Evolutionary conservation across 805 yeast genomes (phyloP).

Genomic region (Candida piceae): DNA sequence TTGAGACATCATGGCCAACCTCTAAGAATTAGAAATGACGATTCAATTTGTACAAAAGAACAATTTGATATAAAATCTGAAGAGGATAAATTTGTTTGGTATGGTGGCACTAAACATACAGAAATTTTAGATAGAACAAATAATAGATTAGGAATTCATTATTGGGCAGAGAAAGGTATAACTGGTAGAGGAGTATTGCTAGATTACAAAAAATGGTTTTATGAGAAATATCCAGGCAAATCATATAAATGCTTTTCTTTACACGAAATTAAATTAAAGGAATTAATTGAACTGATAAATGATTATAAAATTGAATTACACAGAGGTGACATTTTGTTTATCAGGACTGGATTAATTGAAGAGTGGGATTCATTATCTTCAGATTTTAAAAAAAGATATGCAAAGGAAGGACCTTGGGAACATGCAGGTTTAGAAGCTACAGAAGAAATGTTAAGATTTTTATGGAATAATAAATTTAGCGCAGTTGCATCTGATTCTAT

Average conservation of each 20-base stretch:
- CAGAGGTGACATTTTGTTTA: slow-evolving; percentile 28
- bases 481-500: slow-evolving; percentile 14
- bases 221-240: slow-evolving; percentile 18
- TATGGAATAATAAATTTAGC: slow-evolving; percentile 12
- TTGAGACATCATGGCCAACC: slow-evolving; percentile 25
- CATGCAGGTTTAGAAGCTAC: slow-evolving; percentile 13
- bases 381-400: slow-evolving; percentile 4
- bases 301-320: slow-evolving; percentile 20
- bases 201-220: slow-evolving; percentile 28
- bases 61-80: slow-evolving; percentile 3
- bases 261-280: slow-evolving; percentile 20
- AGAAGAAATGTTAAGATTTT: slow-evolving; percentile 7
- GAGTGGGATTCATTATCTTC: slow-evolving; percentile 17
- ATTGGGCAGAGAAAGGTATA: slow-evolving; percentile 27
- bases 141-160: slow-evolving; percentile 10
- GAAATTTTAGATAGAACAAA: slow-evolving; percentile 7
- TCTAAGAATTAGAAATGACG: slow-evolving; percentile 13
- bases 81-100: slow-evolving; percentile 8
- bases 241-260: slow-evolving; percentile 21
- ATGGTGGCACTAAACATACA: slow-evolving; percentile 6
- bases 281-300: slow-evolving; percentile 18
- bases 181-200: slow-evolving; percentile 30
- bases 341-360: slow-evolving; percentile 27
- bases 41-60: slow-evolving; percentile 20
- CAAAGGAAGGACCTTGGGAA: slow-evolving; percentile 10